Base-by-base conservation (phyloP, 176 grass and related monocot genomes). In the Triticum turgidum region DNA sequence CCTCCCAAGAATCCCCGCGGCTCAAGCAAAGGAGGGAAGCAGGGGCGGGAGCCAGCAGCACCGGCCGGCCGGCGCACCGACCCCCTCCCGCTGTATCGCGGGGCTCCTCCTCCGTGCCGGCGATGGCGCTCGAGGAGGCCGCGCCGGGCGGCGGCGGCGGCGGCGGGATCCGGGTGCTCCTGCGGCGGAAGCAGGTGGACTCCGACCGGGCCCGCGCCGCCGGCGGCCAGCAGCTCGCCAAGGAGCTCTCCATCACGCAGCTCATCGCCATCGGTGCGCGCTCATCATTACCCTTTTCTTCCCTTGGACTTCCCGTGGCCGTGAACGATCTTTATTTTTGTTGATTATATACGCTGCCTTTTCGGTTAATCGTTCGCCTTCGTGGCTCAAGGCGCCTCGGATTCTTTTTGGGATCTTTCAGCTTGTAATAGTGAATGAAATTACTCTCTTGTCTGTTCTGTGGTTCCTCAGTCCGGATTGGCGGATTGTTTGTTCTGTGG, bases 181-280 rank as follows among this genome's bases (percentile, higher is more conserved):
- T 94, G 87, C 89, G 96, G 83, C 86, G 96, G 80, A 98, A 98
- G 75, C 96, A 98, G 90, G 96, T 98, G 35, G 96, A 98, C 84
- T 96, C 96, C 6, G 86, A 98, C 54, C 86, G 96, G 37, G 69
- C 52, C 39, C 85, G 79, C 58, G 86, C 91, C 51, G 88, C 54
- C 42, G 93, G 82, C 14, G 73, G 82, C 21, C 84, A 84, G 73
- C 86, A 92, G 92, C 96, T 98, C 80, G 90, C 90, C 44, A 98
- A 94, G 91, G 90, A 86, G 84, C 91, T 98, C 82, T 98, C 96
- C 51, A 47, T 98, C 62, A 79, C 79, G 38, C 96, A 98, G 81
- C 87, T 98, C 27, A 83, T 98, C 21, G 90, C 84, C 6, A 95
- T 98, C 77, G 96, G 96, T 98, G 76, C 20, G 49, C 49, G 49